Evolutionary conservation across 768 basidiomycete species (phyloP).

Genomic region (Trametes cingulata): DNA sequence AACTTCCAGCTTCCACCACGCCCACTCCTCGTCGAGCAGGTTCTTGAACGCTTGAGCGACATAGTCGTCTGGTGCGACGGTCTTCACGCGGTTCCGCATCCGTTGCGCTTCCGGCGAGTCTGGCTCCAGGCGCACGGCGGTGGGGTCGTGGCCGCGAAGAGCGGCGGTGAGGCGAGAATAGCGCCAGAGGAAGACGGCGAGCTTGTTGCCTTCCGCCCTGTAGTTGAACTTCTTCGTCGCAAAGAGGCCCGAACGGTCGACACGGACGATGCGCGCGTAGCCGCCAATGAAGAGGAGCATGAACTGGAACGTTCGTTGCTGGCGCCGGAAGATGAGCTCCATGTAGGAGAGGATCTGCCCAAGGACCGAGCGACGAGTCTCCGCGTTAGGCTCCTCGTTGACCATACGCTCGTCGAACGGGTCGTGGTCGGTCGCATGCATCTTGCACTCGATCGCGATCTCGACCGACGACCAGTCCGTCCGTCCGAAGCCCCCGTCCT

Average conservation of each 20-base stretch:
- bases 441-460: neutral
- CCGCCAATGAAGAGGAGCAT: neutral
- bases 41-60: neutral
- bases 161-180: neutral
- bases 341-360: slow-evolving; percentile 1
- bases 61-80: neutral
- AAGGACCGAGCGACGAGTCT: neutral
- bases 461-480: neutral
- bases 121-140: neutral
- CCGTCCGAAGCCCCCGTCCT: neutral
- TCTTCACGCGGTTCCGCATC: neutral
- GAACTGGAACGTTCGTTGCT: slow-evolving; percentile 10
- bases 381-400: neutral
- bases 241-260: neutral
- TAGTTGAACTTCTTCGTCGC: neutral
- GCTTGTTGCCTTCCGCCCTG: neutral
- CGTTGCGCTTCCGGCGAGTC: neutral
- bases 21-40: neutral
- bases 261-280: neutral
- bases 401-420: neutral
- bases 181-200: slow-evolving; percentile 4
- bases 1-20: slow-evolving; percentile 4
- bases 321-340: neutral
- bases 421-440: neutral
- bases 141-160: slow-evolving; percentile 9